Conservation (phyloP, 176 grass and related monocot genomes). For the sorghum (Sorghum bicolor) region Sorghum_bicolor_NCBIv3 NC_012873.2:56863001-56863500, state of each 20-base stretch:
- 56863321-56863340: neutral
- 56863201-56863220: conserved; percentile 19
- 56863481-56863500: neutral
- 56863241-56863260: neutral
- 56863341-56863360: neutral
- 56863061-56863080: conserved; percentile 95
- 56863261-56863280: neutral
- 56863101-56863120: conserved; percentile 77
- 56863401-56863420: neutral
- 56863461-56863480: neutral
- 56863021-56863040: conserved; percentile 74
- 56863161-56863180: conserved; percentile 32
- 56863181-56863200: conserved; percentile 36
- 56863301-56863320: neutral
- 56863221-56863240: neutral
- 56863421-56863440: neutral
- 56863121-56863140: conserved; percentile 74
- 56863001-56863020: conserved; percentile 83
- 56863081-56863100: conserved; percentile 92
- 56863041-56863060: conserved; percentile 80
- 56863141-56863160: conserved; percentile 94
- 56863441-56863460: neutral
- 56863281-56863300: neutral
- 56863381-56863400: neutral
- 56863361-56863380: neutral